Evolutionary conservation across 805 yeast species (phyloP).

Genomic region (Wickerhamomyces chaumierensis): DNA sequence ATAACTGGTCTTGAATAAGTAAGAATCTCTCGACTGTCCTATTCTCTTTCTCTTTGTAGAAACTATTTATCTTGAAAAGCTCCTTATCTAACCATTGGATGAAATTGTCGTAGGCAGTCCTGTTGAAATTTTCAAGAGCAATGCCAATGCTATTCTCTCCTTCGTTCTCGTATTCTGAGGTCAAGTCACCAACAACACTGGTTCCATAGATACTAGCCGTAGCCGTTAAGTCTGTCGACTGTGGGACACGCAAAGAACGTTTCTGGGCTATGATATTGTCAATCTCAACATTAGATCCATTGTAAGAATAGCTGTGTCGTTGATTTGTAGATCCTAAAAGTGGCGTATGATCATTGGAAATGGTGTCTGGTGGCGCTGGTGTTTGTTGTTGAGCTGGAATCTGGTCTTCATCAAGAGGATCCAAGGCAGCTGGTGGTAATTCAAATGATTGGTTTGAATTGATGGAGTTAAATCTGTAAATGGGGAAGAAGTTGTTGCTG

Average conservation of each 20-base stretch:
- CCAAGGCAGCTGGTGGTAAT: conserved; percentile 17
- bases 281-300: neutral
- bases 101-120: conserved; percentile 37
- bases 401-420: conserved; percentile 1
- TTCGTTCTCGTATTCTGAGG: neutral
- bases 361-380: too few relatives aligned
- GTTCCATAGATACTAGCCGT: neutral
- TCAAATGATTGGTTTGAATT: conserved; percentile 4
- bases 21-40: conserved; percentile 49
- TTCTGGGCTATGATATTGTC: too few relatives aligned
- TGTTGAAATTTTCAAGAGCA: conserved; percentile 15
- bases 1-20: conserved; percentile 57
- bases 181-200: neutral
- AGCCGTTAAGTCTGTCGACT: neutral
- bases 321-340: conserved; percentile 3
- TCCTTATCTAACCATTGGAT: conserved; percentile 58
- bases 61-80: conserved; percentile 45
- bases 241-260: neutral
- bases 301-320: neutral
- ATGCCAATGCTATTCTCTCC: conserved; percentile 1
- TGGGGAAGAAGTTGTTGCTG: neutral
- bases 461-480: neutral
- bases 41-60: conserved; percentile 50
- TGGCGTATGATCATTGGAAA: conserved; percentile 16
- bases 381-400: neutral